Evolutionary conservation across 2,329 filamentous ascomycete genomes (phyloP).

Genomic region (Cryphonectria radicalis): DNA sequence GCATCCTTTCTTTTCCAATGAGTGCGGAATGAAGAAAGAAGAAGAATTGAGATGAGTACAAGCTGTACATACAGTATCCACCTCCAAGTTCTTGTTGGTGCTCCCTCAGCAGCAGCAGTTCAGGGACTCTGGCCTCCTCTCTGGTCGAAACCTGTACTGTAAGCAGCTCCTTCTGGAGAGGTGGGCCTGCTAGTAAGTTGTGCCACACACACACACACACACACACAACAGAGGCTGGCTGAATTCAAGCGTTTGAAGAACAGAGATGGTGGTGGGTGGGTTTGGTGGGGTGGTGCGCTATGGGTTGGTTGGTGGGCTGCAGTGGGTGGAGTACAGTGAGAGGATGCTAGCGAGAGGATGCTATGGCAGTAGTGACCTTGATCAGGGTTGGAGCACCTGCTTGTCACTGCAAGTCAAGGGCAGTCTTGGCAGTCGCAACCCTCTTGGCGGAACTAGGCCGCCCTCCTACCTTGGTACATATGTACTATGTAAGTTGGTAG

Average conservation of each 20-base stretch:
- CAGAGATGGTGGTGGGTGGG: not conserved
- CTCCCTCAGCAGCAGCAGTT: not conserved
- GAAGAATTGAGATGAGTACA: not conserved
- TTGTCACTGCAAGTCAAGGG: too few species aligned
- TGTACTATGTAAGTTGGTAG: too few species aligned
- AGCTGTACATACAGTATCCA: not conserved
- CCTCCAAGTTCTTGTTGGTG: not conserved
- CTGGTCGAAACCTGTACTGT: not conserved
- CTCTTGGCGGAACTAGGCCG: conserved; percentile 2
- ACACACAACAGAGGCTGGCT: too few species aligned
- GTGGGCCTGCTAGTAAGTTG: too few species aligned
- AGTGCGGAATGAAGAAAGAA: not conserved
- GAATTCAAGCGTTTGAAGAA: not conserved
- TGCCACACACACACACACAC: not conserved
- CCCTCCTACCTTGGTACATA: not conserved
- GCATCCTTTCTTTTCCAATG: not conserved
- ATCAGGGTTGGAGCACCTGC: not conserved
- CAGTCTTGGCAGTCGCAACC: not conserved
- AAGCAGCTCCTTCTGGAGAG: not conserved
- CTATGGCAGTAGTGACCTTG: not conserved
- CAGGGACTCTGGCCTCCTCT: not conserved
- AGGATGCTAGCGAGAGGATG: not conserved
- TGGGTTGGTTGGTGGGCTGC: not conserved
- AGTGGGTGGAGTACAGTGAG: not conserved
- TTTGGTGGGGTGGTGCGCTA: not conserved